phyloP scores from a whole-genome alignment of 2,329 filamentous ascomycete genomes.

The Sphaerulina musiva region DNA sequence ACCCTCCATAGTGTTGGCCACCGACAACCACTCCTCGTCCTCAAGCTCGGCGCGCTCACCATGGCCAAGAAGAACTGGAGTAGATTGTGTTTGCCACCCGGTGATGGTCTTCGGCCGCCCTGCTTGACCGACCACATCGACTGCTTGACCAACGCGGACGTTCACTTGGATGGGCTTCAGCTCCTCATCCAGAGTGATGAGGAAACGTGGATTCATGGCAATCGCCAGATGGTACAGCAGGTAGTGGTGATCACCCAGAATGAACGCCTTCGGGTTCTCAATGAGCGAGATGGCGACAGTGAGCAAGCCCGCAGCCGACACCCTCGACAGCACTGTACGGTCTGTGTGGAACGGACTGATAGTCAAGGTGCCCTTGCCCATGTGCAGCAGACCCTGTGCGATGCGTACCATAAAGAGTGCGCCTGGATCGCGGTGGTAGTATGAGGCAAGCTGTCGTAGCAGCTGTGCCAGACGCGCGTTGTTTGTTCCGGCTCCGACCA shows the following conservation, averaged over 20 bases:
- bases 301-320: constrained; percentile 81
- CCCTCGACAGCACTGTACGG: constrained; percentile 86
- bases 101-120: constrained; percentile 98
- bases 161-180: constrained; percentile 91
- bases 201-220: constrained; percentile 93
- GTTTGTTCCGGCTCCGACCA: constrained; percentile 93
- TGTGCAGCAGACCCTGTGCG: constrained; percentile 92
- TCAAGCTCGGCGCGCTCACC: constrained; percentile 95
- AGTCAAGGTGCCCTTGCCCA: constrained; percentile 96
- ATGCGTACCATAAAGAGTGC: constrained; percentile 99
- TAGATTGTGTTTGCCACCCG: constrained; percentile 98
- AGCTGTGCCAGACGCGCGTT: constrained; percentile 94
- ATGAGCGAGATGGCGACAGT: constrained; percentile 90
- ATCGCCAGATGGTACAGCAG: constrained; percentile 95
- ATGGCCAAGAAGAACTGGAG: constrained; percentile 89
- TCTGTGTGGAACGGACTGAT: constrained; percentile 99
- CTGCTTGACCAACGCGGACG: constrained; percentile 93
- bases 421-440: constrained; percentile 95
- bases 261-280: constrained; percentile 76
- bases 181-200: constrained; percentile 91
- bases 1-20: constrained; percentile 87
- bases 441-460: constrained; percentile 87
- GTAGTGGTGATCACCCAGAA: constrained; percentile 71
- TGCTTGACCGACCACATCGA: constrained; percentile 95
- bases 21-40: constrained; percentile 91